phyloP scores from a whole-genome alignment of 805 yeast species.

The Lachancea lanzarotensis region DNA sequence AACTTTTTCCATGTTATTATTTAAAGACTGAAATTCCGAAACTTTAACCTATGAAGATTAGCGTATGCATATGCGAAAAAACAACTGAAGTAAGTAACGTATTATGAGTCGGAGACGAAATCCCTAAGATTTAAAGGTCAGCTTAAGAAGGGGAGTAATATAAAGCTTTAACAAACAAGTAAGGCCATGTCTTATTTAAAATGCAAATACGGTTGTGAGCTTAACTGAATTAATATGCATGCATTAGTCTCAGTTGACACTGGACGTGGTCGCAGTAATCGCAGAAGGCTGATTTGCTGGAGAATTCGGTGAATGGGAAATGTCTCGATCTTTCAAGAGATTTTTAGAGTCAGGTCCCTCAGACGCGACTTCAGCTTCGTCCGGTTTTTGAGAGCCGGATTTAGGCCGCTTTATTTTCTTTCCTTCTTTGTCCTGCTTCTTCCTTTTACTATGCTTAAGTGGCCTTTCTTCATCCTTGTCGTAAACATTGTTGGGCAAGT shows the following conservation, averaged over 20 bases:
- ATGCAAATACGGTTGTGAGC: not conserved
- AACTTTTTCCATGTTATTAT: too few relatives aligned
- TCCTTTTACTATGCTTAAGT: constrained; percentile 46
- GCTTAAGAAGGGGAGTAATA: too few relatives aligned
- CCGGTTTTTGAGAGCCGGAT: constrained; percentile 8
- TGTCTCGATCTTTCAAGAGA: not conserved
- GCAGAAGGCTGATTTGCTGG: not conserved
- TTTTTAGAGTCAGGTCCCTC: not conserved
- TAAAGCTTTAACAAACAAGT: too few relatives aligned
- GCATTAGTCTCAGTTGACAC: not conserved
- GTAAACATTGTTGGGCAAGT: constrained; percentile 80
- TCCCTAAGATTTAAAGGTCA: too few relatives aligned
- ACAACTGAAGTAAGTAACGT: too few relatives aligned
- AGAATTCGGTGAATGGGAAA: not conserved
- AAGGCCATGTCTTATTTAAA: not conserved
- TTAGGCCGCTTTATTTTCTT: constrained; percentile 35
- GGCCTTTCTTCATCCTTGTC: constrained; percentile 77
- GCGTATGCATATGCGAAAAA: too few relatives aligned
- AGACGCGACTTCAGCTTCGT: not conserved
- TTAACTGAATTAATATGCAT: not conserved
- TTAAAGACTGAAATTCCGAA: too few relatives aligned
- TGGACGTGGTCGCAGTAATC: not conserved
- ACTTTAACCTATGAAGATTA: too few relatives aligned
- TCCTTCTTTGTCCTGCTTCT: constrained; percentile 39
- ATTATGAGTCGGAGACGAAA: too few relatives aligned